Base-by-base conservation (phyloP, 352 stramenopile species). In the Phytophthora tentaculata region DNA sequence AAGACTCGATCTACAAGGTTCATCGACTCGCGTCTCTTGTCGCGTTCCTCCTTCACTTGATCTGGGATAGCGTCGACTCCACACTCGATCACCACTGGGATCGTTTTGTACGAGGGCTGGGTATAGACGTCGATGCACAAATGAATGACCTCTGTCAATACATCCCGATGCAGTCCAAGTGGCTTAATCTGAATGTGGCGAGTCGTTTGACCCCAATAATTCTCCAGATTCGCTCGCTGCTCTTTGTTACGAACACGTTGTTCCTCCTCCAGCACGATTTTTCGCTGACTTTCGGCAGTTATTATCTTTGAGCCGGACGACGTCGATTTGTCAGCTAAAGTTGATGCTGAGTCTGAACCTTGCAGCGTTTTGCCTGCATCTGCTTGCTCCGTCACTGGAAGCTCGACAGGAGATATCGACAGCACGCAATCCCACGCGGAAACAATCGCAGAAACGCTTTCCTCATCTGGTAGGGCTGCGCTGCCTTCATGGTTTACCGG, bases 131-230 rank as follows among this genome's bases (percentile, higher is more conserved):
- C 73, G 24, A 86, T 71, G 20, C 61, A 70, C 29, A 84, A 62
- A 24, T 86, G 78, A 29, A 84, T 39, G 3, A 71, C 28, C 50
- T 86, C 78, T 2, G 76, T 49, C 3, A 81, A 12, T 0, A 81
- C 76, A 29, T 83, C 78, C 26, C n/a, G 17, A 19, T 84, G 74
- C 17, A 84, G 44, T 20, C 56, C 69, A 51, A 28, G 29, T 45
- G 29, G 71, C 2, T 81, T 66, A 26, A 86, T 59, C 52, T 75
- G 47, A 22, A 80, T 48, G 23, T 72, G 60, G 7, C 70, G 72
- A 29, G 72, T 77, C 3, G 60, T 69, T 66, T 73, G 35, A 22
- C 62, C 41, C 72, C 68, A 80, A 10, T 57, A 58, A n/a, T 23
- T 17, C 14, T 58, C 53, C 22, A 80, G 43, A 48, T 52, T 52